phyloP scores from a whole-genome alignment of 768 basidiomycete species.

The Megacollybia marginata region DNA sequence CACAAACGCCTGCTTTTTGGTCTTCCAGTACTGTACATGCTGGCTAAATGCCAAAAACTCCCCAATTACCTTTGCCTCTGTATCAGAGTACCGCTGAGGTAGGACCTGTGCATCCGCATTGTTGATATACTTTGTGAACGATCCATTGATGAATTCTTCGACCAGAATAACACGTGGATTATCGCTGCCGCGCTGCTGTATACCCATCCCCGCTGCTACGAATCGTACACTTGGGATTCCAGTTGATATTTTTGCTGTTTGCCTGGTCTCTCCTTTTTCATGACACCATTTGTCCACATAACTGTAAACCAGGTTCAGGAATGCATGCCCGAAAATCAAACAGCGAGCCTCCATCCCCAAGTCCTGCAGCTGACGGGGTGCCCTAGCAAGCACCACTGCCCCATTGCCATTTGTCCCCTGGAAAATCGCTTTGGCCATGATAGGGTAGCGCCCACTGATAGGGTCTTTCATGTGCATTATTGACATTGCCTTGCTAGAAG shows the following conservation, averaged over 20 bases:
- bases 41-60: constrained; percentile 8
- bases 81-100: background rate
- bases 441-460: background rate
- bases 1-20: constrained; percentile 3
- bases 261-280: background rate
- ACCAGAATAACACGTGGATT: background rate
- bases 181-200: background rate
- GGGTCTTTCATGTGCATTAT: background rate
- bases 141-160: background rate
- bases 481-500: background rate
- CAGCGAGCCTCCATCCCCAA: background rate
- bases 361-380: too few species aligned
- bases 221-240: background rate
- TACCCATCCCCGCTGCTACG: background rate
- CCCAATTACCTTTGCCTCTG: background rate
- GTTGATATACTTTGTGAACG: background rate
- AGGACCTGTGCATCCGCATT: background rate
- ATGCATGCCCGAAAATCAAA: background rate
- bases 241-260: background rate
- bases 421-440: background rate
- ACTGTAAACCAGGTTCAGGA: background rate
- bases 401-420: background rate
- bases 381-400: background rate
- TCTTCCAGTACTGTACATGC: constrained; percentile 7
- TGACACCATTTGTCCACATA: background rate